These are phyloP conservation scores for Chytriomyces sp. DNA, from an alignment of 192 early-diverging fungal genomes.

Conservation along the genomic window DNA sequence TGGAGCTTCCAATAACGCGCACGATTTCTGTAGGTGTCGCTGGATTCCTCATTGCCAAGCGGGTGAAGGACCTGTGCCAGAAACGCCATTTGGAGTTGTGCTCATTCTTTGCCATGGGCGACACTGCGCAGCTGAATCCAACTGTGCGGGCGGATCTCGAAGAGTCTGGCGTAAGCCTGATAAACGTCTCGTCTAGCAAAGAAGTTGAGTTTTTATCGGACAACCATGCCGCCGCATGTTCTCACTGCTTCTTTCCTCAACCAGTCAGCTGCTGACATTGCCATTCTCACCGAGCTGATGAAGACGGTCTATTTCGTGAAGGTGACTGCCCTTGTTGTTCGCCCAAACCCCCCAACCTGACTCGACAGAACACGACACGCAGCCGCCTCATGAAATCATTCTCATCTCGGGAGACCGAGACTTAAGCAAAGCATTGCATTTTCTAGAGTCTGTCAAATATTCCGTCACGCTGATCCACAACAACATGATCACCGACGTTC, in stretches of 20 bases:
- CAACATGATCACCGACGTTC: constrained; percentile 7
- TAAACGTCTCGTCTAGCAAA: constrained; percentile 4
- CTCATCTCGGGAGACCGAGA: constrained; percentile 32
- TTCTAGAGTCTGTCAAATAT: constrained; percentile 16
- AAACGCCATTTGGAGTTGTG: background rate
- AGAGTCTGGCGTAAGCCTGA: constrained; percentile 19
- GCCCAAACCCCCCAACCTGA: too few species aligned
- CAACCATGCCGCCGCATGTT: background rate
- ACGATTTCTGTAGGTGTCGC: background rate
- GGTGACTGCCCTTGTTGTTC: too few species aligned
- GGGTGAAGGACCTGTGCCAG: constrained; percentile 15
- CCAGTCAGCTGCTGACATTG: constrained; percentile 20
- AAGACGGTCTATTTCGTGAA: constrained; percentile 21
- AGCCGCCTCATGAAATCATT: constrained; percentile 21
- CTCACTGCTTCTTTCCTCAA: background rate
- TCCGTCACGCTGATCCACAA: constrained; percentile 12
- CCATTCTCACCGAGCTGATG: constrained; percentile 22
- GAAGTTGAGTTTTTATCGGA: background rate
- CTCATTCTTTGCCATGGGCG: background rate
- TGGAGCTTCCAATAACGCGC: background rate
- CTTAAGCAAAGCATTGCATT: constrained; percentile 15
- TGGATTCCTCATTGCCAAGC: constrained; percentile 6
- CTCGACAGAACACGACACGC: too few species aligned
- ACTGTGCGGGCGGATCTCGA: background rate
- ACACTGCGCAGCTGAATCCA: background rate